Base-by-base conservation (phyloP, 164 flowering plant genomes). In the Pachysandra terminalis region DNA sequence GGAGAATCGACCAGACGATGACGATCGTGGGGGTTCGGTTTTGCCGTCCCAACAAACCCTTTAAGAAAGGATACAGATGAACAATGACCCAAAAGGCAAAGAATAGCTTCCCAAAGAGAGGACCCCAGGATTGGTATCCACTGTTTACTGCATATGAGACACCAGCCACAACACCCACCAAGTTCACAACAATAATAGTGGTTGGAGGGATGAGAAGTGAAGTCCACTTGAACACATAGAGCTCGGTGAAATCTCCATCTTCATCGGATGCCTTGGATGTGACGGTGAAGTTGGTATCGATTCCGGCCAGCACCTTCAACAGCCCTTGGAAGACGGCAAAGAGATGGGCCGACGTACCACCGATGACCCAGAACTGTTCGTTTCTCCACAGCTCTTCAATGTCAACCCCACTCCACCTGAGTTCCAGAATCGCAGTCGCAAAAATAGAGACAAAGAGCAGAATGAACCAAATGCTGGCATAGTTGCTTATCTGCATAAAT, bases 361-460 rank as follows among this genome's bases (percentile, higher is more conserved):
- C 98, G 68, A 94, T 94, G 80, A 94, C 97, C 98, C 98, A 94
- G 73, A 94, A 94, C 73, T 91, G 98, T 65, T 94, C 98, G 28
- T 94, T 94, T 76, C 98, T 91, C 98, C 98, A 94, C 98, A 94
- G 91, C 70, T 94, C 96, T 28, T 91, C 98, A 27, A 94, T 87
- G 37, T 90, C 81, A 7, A 94, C 97, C 1, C 94, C 91, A 75
- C 98, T 86, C 98, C 98, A 94, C 68, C 95, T 79, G 14, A 94
- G 84, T 79, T 94, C 98, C 23, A 94, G 84, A 56, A 94, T 85
- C 37, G 90, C 98, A 41, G 98, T 94, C 2, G 86, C 82, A 65
- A 81, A 76, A 68, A 94, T 94, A 75, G 98, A 94, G 23, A 84
- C 70, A 49, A 94, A 94, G 57, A 94, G 96, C 19, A 88, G 84